phyloP scores from a whole-genome alignment of 805 yeast genomes.

The Cyberlindnera euphorbiae region DNA sequence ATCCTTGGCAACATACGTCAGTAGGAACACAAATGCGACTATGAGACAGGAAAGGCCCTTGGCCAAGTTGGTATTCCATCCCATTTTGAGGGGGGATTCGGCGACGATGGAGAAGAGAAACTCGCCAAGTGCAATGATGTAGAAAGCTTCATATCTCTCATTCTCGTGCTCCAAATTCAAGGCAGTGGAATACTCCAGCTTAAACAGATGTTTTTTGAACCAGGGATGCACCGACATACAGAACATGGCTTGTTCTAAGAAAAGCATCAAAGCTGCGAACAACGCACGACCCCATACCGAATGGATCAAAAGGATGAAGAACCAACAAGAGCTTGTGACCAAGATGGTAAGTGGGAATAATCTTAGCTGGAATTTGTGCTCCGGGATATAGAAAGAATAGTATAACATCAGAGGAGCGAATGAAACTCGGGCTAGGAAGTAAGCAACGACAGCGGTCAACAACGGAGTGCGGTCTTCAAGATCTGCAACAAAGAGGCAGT shows the following conservation, averaged over 20 bases:
- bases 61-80: slow-evolving; percentile 36
- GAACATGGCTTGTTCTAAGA: slow-evolving; percentile 38
- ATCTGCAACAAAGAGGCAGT: slow-evolving; percentile 36
- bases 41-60: slow-evolving; percentile 45
- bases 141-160: slow-evolving; percentile 54
- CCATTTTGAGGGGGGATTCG: slow-evolving; percentile 40
- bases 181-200: slow-evolving; percentile 49
- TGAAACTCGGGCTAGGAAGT: slow-evolving; percentile 35
- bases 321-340: slow-evolving; percentile 41
- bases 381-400: slow-evolving; percentile 41
- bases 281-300: slow-evolving; percentile 42
- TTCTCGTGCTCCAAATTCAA: slow-evolving; percentile 64
- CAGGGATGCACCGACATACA: slow-evolving; percentile 42
- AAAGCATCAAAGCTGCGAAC: slow-evolving; percentile 35
- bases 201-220: slow-evolving; percentile 35
- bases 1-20: slow-evolving; percentile 53
- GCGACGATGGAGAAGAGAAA: slow-evolving; percentile 52
- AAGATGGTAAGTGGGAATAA: slow-evolving; percentile 31
- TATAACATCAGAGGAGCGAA: slow-evolving; percentile 28
- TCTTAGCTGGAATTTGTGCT: slow-evolving; percentile 48
- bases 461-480: slow-evolving; percentile 34
- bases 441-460: slow-evolving; percentile 32
- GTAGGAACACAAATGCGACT: slow-evolving; percentile 44
- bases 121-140: slow-evolving; percentile 62
- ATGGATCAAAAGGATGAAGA: slow-evolving; percentile 43